Percentiles rank a stretch among this genome's conserved stretches.
Conservation (phyloP, 257 asterid species). For the Lycium ferocissimum region DNA sequence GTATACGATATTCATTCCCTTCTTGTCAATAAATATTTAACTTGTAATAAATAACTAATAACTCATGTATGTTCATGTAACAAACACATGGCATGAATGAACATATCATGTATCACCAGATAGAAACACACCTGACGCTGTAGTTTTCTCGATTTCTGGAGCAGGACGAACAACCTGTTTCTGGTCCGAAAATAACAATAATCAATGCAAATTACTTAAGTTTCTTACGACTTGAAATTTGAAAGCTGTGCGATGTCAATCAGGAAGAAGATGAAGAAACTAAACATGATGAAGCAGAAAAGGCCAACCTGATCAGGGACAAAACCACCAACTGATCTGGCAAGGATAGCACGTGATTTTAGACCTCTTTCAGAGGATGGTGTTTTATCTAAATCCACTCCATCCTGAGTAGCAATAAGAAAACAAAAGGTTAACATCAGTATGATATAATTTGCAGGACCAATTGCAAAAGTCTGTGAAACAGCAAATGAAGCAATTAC, state of each 20-base stretch:
- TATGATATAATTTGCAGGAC: not conserved
- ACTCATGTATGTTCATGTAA: not conserved
- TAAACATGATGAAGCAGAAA: slow-evolving; percentile 8
- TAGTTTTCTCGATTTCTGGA: slow-evolving; percentile 66
- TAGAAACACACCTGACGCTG: slow-evolving; percentile 59
- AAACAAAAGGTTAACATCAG: not conserved
- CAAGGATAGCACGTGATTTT: slow-evolving; percentile 68
- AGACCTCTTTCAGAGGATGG: slow-evolving; percentile 62
- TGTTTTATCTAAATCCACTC: slow-evolving; percentile 65
- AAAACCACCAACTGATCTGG: slow-evolving; percentile 79
- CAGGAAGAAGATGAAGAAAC: not conserved
- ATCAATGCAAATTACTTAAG: slow-evolving; percentile 21
- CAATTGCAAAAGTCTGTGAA: not conserved
- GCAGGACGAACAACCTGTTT: slow-evolving; percentile 66
- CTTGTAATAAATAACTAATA: slow-evolving; percentile 4
- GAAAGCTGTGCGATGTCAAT: slow-evolving; percentile 18
- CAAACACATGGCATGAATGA: slow-evolving; percentile 7
- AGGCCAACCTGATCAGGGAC: slow-evolving; percentile 77
- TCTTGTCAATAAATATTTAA: slow-evolving; percentile 3
- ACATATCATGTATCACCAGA: slow-evolving; percentile 21
- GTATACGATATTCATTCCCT: not conserved
- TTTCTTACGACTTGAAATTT: slow-evolving; percentile 21
- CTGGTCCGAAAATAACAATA: slow-evolving; percentile 39
- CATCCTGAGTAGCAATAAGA: slow-evolving; percentile 56
- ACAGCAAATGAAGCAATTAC: slow-evolving; percentile 43